Evolutionary conservation across 805 yeast genomes (phyloP), one percentile per base, ranked within the genome.

Genomic region (Candida khao-thaluensis): DNA sequence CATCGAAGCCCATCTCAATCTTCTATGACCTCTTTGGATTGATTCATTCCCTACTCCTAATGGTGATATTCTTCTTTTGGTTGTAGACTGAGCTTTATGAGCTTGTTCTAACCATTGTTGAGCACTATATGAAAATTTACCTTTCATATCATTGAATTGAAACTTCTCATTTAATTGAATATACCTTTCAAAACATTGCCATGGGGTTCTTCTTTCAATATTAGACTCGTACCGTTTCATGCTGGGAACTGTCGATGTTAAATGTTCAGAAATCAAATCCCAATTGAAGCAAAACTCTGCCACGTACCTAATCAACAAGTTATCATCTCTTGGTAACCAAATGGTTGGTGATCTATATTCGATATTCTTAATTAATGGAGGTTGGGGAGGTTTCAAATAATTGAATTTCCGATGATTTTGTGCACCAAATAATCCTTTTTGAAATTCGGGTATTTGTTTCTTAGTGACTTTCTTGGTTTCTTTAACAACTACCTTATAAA

Each of bases 141-240:
- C 99, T 54, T 85, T 81, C 79, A 93, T 78, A 54, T 91, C 98
- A 29, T 79, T 69, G 44, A 87, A 77, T 48, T 87, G 95, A 53
- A 89, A 91, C 42, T 82, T 81, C 43, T 91, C 96, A 52, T 86
- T 88, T 48, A 93, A 71, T 64, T 91, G 98, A 44, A 90, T 82
- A 69, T 91, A 93, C 49, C 99, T 71, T 61, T 93, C 99, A 66
- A 93, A 93, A 59, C 98, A 91, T 59, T 91, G 98, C 99, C 99
- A 93, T 0, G 99, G 95, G 0, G 98, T 93, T 53, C 99, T 76
- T 53, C 97, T 77, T 60, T 93, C 98, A 41, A 89, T 87, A 53
- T 87, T 89, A 1, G 98, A 85, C 26, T 81, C 76, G 58, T 87
- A 89, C 10, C 82, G 77, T 38, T 57, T 61, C 37, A 68, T 49